Evolutionary conservation across 306 rosid genomes (phyloP), one percentile per base, ranked within the genome.

Genomic region (Inga oerstediana): DNA sequence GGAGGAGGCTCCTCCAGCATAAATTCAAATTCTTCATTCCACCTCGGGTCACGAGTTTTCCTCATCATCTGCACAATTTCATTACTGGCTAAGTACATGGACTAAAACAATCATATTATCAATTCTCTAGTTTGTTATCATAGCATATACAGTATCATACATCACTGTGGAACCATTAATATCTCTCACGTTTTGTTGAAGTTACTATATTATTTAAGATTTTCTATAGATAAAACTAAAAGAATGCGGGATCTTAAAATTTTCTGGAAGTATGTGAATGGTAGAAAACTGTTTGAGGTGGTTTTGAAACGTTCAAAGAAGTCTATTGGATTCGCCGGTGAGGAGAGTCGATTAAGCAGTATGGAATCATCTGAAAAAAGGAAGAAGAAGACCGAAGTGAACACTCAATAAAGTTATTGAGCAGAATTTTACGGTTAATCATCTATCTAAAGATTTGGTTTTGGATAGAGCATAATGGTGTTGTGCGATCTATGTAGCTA

Each of bases 1-100:
- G 99, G 82, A 65, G 99, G 99, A 88, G 98, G 89, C 87, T 93
- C 97, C 83, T 96, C 98, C 11, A 93, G 92, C 98, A 96, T 88
- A 74, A 92, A 96, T 22, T 90, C 89, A 81, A 92, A 93, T 72
- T 93, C 98, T 88, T 96, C 99, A 41, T 90, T 92, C 99, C 99
- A 96, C 35, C 67, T 83, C 0, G 98, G 99, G 78, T 91, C 81
- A 3, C 98, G 99, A 49, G 91, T 87, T 87, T 89, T 92, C 88
- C 76, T 90, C 3, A 96, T 80, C 86, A 71, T 87, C 99, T 96
- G 88, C 59, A 54, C 78, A 49, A 73, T 46, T 77, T 30, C 46
- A 62, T 62, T 62, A 24, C 37, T 62, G 2, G 54, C 5, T 14
- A 49, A 12, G 16, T 2, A 66, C 6, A 35, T 66, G 30, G 22